Percentiles rank a stretch among this genome's conserved stretches.
Evolutionary conservation across 768 basidiomycete genomes (phyloP).

Genomic region (Grammothele lineata): DNA sequence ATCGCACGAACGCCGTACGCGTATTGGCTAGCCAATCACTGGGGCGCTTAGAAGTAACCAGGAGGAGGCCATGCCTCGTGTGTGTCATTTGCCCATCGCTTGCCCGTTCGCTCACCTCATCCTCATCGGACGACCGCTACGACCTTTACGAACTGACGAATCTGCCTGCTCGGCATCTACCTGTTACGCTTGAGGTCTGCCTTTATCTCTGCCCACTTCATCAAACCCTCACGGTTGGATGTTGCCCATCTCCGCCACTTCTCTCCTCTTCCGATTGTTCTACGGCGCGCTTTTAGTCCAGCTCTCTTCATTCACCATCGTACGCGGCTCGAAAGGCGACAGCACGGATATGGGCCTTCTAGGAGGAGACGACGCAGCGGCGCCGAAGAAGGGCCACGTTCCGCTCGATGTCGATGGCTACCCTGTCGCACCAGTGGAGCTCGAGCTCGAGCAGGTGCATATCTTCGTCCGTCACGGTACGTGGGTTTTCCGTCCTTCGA

Average conservation of each 20-base stretch:
- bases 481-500: conserved; percentile 22
- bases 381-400: conserved; percentile 12
- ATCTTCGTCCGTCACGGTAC: conserved; percentile 72
- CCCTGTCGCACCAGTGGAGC: conserved; percentile 48
- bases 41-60: no score
- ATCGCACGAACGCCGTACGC: no score
- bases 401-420: conserved; percentile 57
- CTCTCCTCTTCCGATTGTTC: conserved; percentile 9
- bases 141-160: no score
- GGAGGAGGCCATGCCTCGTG: no score
- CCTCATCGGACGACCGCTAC: no score
- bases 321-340: background rate
- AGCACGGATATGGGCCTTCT: conserved; percentile 3
- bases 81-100: no score
- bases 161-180: no score
- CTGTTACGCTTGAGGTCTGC: no score
- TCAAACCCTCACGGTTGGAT: conserved; percentile 5
- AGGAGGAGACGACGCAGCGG: background rate
- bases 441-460: conserved; percentile 68
- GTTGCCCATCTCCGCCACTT: conserved; percentile 4
- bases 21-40: no score
- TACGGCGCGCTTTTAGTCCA: conserved; percentile 12
- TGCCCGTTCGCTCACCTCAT: no score
- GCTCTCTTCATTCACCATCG: conserved; percentile 2
- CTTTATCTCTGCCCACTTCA: no score